Conservation (phyloP, 2,329 filamentous ascomycete genomes). For the Aureobasidium subglaciale region DNA sequence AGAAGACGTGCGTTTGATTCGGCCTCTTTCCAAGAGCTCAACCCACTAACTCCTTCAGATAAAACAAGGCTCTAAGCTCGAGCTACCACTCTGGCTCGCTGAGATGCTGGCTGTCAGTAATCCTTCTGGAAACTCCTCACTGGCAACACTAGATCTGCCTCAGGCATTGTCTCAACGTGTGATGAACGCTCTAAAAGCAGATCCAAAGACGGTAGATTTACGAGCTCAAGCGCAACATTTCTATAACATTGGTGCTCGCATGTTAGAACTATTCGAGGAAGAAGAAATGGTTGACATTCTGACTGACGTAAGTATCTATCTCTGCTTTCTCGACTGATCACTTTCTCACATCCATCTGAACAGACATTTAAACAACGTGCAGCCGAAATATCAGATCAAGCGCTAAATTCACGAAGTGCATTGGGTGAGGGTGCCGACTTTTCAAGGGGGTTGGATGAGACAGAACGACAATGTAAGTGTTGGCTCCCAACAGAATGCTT, state of each 20-base stretch:
- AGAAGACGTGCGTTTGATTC: conserved; percentile 40
- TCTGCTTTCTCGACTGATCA: not conserved
- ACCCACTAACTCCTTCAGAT: conserved; percentile 43
- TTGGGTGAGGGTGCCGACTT: conserved; percentile 63
- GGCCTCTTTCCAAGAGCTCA: not conserved
- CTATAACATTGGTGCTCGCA: conserved; percentile 75
- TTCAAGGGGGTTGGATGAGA: conserved; percentile 80
- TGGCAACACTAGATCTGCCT: conserved; percentile 77
- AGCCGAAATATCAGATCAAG: conserved; percentile 78
- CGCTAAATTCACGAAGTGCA: conserved; percentile 63
- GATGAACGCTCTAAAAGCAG: conserved; percentile 82
- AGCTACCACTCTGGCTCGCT: conserved; percentile 87
- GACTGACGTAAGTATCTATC: conserved; percentile 31
- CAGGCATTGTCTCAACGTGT: conserved; percentile 69
- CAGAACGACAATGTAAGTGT: conserved; percentile 60
- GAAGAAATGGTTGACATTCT: conserved; percentile 64
- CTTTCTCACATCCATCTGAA: not conserved
- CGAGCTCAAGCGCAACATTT: conserved; percentile 80
- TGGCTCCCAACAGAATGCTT: not conserved
- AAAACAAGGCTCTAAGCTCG: conserved; percentile 70
- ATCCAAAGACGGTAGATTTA: conserved; percentile 77
- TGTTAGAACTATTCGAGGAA: conserved; percentile 88
- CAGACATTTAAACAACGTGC: conserved; percentile 76
- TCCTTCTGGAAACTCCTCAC: conserved; percentile 44
- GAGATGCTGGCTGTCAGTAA: conserved; percentile 74